Conservation (phyloP, 2,329 filamentous ascomycete genomes). For the Pseudocercospora vitis region DNA sequence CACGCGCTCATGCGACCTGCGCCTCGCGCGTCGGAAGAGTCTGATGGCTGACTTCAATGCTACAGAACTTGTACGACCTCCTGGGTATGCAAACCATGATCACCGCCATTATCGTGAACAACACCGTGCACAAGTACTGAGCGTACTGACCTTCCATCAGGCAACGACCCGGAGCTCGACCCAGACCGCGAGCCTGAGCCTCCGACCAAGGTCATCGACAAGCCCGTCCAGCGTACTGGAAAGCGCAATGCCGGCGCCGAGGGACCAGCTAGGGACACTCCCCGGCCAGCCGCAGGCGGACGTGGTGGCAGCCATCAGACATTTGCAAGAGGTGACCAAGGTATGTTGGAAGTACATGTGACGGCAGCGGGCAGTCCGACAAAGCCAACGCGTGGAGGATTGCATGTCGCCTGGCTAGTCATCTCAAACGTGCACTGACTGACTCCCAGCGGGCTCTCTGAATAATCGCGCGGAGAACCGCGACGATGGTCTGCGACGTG, state of each 20-base stretch:
- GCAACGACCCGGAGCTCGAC: slow-evolving; percentile 69
- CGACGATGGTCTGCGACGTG: slow-evolving; percentile 63
- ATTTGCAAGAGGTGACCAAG: slow-evolving; percentile 77
- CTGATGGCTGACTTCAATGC: slow-evolving; percentile 26
- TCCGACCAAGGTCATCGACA: slow-evolving; percentile 87
- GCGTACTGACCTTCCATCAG: slow-evolving; percentile 40
- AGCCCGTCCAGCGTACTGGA: slow-evolving; percentile 70
- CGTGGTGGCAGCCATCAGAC: slow-evolving; percentile 57
- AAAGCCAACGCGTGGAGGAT: background rate
- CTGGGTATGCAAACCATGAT: slow-evolving; percentile 67
- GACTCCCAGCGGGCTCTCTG: slow-evolving; percentile 58
- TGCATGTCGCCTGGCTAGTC: no score
- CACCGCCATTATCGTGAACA: slow-evolving; percentile 14
- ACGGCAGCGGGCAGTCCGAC: background rate
- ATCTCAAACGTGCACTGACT: slow-evolving; percentile 18
- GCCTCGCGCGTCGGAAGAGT: slow-evolving; percentile 16
- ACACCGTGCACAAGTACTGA: slow-evolving; percentile 19
- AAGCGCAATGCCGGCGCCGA: slow-evolving; percentile 87
- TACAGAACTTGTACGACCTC: slow-evolving; percentile 94
- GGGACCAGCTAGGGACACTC: slow-evolving; percentile 52
- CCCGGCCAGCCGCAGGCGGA: slow-evolving; percentile 43
- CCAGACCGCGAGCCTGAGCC: slow-evolving; percentile 73
- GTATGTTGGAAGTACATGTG: slow-evolving; percentile 55
- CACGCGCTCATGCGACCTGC: background rate
- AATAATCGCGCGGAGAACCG: slow-evolving; percentile 80